phyloP scores from a whole-genome alignment of 352 stramenopile species.

The Globisporangium canariense region DNA sequence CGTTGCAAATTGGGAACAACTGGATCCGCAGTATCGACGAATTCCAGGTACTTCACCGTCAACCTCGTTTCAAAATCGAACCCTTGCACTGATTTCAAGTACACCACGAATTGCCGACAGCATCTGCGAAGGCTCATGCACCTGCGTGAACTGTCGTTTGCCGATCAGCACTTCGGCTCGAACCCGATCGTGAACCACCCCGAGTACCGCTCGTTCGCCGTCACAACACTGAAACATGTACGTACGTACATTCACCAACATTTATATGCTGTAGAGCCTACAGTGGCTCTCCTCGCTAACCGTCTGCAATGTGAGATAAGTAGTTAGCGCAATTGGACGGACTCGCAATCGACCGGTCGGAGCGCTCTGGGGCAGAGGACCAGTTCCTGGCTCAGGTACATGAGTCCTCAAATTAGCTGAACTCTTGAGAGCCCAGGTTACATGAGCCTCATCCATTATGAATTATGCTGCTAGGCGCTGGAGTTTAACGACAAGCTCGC shows the following conservation, averaged over 20 bases:
- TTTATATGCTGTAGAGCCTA: too few species aligned
- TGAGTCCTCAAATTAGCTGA: not conserved
- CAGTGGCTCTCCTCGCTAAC: not conserved
- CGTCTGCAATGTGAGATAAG: not conserved
- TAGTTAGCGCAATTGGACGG: conserved; percentile 58
- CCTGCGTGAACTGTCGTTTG: conserved; percentile 56
- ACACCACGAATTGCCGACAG: conserved; percentile 7
- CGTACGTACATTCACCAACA: not conserved
- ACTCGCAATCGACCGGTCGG: conserved; percentile 25
- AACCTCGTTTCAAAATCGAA: too few species aligned
- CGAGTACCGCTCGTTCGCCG: conserved; percentile 67
- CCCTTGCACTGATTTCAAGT: not conserved
- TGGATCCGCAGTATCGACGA: conserved; percentile 66
- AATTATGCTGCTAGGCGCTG: conserved; percentile 25
- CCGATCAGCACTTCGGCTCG: conserved; percentile 81
- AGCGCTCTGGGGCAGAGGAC: conserved; percentile 42
- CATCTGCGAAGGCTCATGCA: conserved; percentile 51
- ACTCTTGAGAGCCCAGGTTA: too few species aligned
- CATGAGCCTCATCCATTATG: not conserved
- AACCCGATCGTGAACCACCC: conserved; percentile 66
- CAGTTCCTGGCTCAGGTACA: conserved; percentile 44
- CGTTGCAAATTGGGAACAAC: conserved; percentile 74
- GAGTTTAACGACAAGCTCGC: conserved; percentile 68
- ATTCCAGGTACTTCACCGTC: conserved; percentile 26
- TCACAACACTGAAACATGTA: conserved; percentile 73